A percentile compares a stretch with the other conserved stretches of the same genome.
phyloP scores from a whole-genome alignment of 202 grass and related monocot species.

The Schoenoplectus tabernaemontani region DNA sequence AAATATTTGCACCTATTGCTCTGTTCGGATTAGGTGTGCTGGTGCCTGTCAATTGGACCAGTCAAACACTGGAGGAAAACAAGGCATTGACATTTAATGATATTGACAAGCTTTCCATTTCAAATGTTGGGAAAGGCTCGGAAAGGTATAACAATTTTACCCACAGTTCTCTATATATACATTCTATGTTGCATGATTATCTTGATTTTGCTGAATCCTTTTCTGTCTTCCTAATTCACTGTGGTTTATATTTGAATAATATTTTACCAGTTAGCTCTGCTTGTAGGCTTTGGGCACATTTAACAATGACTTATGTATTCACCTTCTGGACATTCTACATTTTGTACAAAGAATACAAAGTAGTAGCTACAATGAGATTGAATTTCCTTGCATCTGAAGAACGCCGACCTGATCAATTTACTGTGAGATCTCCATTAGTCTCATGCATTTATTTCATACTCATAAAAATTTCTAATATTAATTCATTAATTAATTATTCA shows the following conservation, averaged over 20 bases:
- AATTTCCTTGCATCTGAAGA: conserved; percentile 78
- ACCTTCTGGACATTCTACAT: conserved; percentile 73
- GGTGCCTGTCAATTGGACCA: conserved; percentile 84
- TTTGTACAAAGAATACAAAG: conserved; percentile 79
- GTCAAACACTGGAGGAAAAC: conserved; percentile 50
- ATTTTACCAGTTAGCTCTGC: conserved; percentile 19
- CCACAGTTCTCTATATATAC: not conserved
- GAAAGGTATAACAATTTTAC: conserved; percentile 41
- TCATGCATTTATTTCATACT: not conserved
- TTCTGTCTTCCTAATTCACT: conserved; percentile 17
- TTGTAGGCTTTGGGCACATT: conserved; percentile 73
- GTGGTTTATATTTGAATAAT: not conserved
- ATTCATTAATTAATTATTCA: not conserved
- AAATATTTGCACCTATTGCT: conserved; percentile 87
- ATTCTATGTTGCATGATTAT: not conserved
- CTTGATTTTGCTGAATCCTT: conserved; percentile 8
- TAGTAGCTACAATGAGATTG: conserved; percentile 80
- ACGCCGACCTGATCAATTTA: conserved; percentile 78
- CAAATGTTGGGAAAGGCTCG: conserved; percentile 78
- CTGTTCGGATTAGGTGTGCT: conserved; percentile 58
- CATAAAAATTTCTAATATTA: not conserved
- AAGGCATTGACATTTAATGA: conserved; percentile 53
- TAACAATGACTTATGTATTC: conserved; percentile 68
- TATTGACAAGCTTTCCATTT: conserved; percentile 95
- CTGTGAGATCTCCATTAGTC: conserved; percentile 39